Evolutionary conservation across 768 basidiomycete species (phyloP).

Genomic region (Kwoniella dejecticola): DNA sequence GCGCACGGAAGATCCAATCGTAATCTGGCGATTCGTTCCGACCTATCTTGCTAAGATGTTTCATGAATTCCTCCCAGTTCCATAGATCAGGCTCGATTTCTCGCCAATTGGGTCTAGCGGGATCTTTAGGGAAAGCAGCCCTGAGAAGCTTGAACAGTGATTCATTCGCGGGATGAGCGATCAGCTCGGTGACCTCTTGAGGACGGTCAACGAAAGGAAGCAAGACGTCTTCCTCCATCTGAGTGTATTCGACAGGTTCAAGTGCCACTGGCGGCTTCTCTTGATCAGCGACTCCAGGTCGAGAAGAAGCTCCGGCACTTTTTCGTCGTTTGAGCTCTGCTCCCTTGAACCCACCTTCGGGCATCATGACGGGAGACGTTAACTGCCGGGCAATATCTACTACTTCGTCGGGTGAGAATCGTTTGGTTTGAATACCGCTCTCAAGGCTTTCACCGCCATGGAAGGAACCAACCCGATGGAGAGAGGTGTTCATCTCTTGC

Average conservation of each 20-base stretch:
- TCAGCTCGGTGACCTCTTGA: slow-evolving; percentile 69
- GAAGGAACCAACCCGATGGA: slow-evolving; percentile 27
- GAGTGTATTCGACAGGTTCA: slow-evolving; percentile 55
- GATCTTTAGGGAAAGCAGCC: slow-evolving; percentile 51
- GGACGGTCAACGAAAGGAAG: slow-evolving; percentile 86
- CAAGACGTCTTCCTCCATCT: slow-evolving; percentile 65
- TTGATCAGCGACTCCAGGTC: background rate
- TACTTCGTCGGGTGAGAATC: slow-evolving; percentile 48
- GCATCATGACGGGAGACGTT: slow-evolving; percentile 40
- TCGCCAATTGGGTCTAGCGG: slow-evolving; percentile 52
- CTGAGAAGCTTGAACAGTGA: slow-evolving; percentile 47
- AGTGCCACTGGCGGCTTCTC: slow-evolving; percentile 39
- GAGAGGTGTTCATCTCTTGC: slow-evolving; percentile 16
- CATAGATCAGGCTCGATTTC: slow-evolving; percentile 67
- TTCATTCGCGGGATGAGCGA: slow-evolving; percentile 67
- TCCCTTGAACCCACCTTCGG: slow-evolving; percentile 45
- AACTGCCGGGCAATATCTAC: slow-evolving; percentile 46
- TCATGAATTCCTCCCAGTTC: slow-evolving; percentile 70
- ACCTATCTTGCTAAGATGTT: slow-evolving; percentile 64
- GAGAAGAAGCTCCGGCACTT: slow-evolving; percentile 24
- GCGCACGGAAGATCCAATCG: slow-evolving; percentile 70
- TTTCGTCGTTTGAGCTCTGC: slow-evolving; percentile 47
- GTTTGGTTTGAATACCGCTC: slow-evolving; percentile 31
- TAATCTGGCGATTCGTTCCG: slow-evolving; percentile 64
- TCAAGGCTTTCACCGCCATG: slow-evolving; percentile 14